Conservation (phyloP, 1,139 yeast species). For the Yamadazyma friedrichii region DNA sequence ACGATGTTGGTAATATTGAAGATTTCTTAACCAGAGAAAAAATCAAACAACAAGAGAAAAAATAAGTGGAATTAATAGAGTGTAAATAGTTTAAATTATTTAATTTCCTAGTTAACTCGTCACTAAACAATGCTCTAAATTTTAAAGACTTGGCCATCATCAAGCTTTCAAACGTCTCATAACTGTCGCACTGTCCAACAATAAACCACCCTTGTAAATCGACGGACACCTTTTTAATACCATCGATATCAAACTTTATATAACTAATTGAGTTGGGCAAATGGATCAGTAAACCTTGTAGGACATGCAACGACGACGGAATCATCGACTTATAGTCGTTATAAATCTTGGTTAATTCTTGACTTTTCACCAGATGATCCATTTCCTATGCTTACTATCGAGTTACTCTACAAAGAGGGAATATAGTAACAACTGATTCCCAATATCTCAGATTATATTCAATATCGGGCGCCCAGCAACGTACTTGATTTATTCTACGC, state of each 20-base stretch:
- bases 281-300: constrained; percentile 1
- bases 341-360: constrained; percentile 25
- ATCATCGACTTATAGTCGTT: constrained; percentile 31
- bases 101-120: constrained; percentile 24
- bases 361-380: constrained; percentile 17
- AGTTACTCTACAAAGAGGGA: background rate
- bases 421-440: constrained; percentile 59
- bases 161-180: constrained; percentile 47
- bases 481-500: constrained; percentile 50
- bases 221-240: constrained; percentile 25
- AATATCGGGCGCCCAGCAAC: constrained; percentile 61
- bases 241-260: constrained; percentile 15
- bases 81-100: constrained; percentile 6
- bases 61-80: constrained; percentile 1
- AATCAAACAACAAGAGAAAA: constrained; percentile 1
- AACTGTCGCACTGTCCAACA: constrained; percentile 15
- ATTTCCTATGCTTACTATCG: constrained; percentile 6
- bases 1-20: constrained; percentile 82
- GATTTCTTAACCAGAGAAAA: constrained; percentile 29
- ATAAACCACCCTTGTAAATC: constrained; percentile 35
- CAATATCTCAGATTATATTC: constrained; percentile 48
- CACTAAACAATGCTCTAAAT: constrained; percentile 33
- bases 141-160: constrained; percentile 36
- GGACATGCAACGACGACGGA: constrained; percentile 12
- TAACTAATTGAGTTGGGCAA: constrained; percentile 10